phyloP scores from a whole-genome alignment of 352 stramenopile species.

The Phytopythium montanum region DNA sequence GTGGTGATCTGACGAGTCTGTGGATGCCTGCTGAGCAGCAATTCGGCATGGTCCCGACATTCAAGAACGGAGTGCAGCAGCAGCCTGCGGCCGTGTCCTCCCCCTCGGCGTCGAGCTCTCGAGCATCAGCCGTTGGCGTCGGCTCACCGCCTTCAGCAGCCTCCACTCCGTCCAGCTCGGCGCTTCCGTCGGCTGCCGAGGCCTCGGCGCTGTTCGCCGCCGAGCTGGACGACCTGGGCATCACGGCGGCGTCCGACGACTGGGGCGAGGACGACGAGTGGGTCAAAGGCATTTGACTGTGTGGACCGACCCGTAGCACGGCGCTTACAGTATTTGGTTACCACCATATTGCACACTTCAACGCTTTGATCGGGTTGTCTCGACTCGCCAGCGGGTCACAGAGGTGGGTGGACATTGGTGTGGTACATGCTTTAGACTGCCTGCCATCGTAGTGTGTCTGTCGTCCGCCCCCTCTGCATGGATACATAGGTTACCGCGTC shows the following conservation, averaged over 20 bases:
- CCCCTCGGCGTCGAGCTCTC: conserved; percentile 5
- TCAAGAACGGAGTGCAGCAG: conserved; percentile 58
- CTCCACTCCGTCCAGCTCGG: conserved; percentile 4
- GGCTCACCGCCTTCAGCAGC: background rate
- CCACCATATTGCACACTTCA: background rate
- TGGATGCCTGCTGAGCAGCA: conserved; percentile 33
- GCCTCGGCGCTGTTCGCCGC: conserved; percentile 55
- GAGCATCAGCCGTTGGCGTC: background rate
- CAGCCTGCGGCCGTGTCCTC: conserved; percentile 17
- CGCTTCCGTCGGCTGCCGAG: conserved; percentile 27
- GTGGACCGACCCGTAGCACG: background rate
- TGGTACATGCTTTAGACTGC: background rate
- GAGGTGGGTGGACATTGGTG: background rate
- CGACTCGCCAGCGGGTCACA: background rate
- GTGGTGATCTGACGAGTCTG: conserved; percentile 4
- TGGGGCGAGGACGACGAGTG: conserved; percentile 84
- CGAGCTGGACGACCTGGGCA: conserved; percentile 62
- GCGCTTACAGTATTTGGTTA: conserved; percentile 2
- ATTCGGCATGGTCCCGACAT: conserved; percentile 82
- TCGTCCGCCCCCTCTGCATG: background rate
- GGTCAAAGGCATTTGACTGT: conserved; percentile 57
- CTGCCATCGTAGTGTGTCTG: conserved; percentile 1
- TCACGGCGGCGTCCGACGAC: conserved; percentile 37
- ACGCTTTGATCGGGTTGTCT: background rate
- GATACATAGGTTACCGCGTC: background rate